Conservation (phyloP, 2,329 filamentous ascomycete genomes). For the Aspergillus sp. region DNA sequence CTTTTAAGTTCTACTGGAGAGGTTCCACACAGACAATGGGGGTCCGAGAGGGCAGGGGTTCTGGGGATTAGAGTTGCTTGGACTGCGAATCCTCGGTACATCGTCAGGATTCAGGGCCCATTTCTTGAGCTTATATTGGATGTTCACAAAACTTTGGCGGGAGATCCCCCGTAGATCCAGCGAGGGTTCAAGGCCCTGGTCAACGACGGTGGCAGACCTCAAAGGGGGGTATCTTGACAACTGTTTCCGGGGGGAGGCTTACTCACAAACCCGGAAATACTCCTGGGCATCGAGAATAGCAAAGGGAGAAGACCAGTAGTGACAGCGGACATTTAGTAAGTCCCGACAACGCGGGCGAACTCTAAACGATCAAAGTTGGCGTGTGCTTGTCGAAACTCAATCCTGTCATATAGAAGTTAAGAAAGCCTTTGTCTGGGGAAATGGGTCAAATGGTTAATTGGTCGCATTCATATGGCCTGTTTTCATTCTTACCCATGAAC, state of each 20-base stretch:
- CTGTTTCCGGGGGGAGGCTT: background rate
- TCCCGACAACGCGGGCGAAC: conserved; percentile 31
- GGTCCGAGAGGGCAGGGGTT: conserved; percentile 1
- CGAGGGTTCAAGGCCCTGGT: background rate
- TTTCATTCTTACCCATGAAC: background rate
- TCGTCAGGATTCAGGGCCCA: conserved; percentile 26
- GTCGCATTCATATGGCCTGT: background rate
- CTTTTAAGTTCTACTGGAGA: conserved; percentile 3
- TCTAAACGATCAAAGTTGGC: conserved; percentile 29
- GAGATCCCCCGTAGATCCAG: conserved; percentile 39
- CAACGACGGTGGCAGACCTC: background rate
- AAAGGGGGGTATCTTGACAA: background rate
- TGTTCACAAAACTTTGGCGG: conserved; percentile 31
- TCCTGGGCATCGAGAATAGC: background rate
- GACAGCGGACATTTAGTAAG: conserved; percentile 12
- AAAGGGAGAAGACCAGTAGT: background rate
- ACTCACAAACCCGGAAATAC: background rate
- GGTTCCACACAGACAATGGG: conserved; percentile 5
- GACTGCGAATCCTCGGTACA: conserved; percentile 24
- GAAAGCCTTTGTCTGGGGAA: conserved; percentile 9
- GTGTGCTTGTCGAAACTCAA: conserved; percentile 38
- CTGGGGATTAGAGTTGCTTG: conserved; percentile 21
- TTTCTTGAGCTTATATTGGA: conserved; percentile 26
- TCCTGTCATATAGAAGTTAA: conserved; percentile 13
- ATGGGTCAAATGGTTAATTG: conserved; percentile 5